phyloP scores from a whole-genome alignment of 768 basidiomycete genomes.

The Boletus subcaerulescens region DNA sequence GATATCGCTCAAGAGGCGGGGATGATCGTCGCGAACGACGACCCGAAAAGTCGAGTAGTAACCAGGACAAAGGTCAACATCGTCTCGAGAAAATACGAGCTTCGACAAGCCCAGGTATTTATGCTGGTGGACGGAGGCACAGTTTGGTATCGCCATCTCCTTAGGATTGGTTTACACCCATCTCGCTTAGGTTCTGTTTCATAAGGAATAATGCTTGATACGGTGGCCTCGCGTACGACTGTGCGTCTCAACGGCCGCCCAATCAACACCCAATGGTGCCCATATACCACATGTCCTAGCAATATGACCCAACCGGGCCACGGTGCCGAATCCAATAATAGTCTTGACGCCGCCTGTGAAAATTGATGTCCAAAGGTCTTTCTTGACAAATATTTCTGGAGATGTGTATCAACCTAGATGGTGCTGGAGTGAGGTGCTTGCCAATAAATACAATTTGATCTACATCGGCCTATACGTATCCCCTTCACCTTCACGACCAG shows the following conservation, averaged over 20 bases:
- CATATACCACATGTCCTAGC: neutral
- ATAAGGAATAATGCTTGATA: neutral
- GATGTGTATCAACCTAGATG: neutral
- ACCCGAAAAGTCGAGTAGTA: slow-evolving; percentile 18
- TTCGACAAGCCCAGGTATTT: slow-evolving; percentile 9
- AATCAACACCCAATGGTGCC: neutral
- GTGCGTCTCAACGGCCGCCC: neutral
- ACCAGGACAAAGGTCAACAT: slow-evolving; percentile 19
- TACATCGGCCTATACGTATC: slow-evolving; percentile 30
- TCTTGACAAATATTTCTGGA: neutral
- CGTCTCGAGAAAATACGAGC: neutral
- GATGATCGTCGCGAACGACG: slow-evolving; percentile 11
- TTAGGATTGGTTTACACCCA: neutral
- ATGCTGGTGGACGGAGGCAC: slow-evolving; percentile 1
- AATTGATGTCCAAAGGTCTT: neutral
- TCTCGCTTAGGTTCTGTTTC: neutral
- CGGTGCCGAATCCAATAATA: neutral
- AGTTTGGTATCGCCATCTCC: too few species aligned
- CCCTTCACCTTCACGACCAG: slow-evolving; percentile 23
- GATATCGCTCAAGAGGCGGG: slow-evolving; percentile 33
- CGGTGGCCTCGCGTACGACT: neutral
- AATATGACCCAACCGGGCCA: neutral
- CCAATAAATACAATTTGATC: slow-evolving; percentile 18
- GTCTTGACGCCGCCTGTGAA: neutral
- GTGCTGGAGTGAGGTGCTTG: slow-evolving; percentile 4